Evolutionary conservation across 352 stramenopile genomes (phyloP), one percentile per base, ranked within the genome.

Genomic region (Pythium chondricola): DNA sequence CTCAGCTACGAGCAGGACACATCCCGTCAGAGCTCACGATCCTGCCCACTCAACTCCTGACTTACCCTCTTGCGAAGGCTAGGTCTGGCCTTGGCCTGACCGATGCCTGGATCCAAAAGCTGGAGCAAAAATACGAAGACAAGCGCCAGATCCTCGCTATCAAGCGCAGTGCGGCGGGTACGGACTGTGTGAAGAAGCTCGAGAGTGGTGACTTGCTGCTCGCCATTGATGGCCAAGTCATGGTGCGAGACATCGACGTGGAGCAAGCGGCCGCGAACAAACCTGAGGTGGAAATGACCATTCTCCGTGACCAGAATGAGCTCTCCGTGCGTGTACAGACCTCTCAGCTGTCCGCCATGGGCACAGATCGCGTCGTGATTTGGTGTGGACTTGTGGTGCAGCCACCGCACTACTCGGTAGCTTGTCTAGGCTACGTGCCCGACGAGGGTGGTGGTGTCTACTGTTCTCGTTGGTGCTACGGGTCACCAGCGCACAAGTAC

Each of bases 351-450:
- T 81, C 81, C 5, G 77, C 69, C 1, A 87, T 88, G 61, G 86
- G 86, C 18, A 97, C 90, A 21, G 71, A 92, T 44, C 81, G 90
- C 13, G 75, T 97, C 3, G 69, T 97, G 39, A 68, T 96, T 27
- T 97, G 88, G 86, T 90, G 76, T 33, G 90, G 90, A 0, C 59
- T 96, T 2, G 83, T 97, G n/a, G 74, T 97, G n/a, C 90, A 97
- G 52, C 73, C 65, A 8, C 81, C 88, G 7, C 90, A 97, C 48
- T 92, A 90, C 40, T 71, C 85, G 9, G 85, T 96, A 6, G 73
- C 75, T 9, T 90, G 67, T 31, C 54, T 88, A 6, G 87, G 88
- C 2, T 96, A 94, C 54, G 78, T 95, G 31, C 88, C 86, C 0
- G 78, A 91, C 43, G 74, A 88, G 63, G 82, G 85, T 3, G 81